Base-by-base conservation (phyloP, 1,139 yeast genomes). In the Hansenula anomala region DNA sequence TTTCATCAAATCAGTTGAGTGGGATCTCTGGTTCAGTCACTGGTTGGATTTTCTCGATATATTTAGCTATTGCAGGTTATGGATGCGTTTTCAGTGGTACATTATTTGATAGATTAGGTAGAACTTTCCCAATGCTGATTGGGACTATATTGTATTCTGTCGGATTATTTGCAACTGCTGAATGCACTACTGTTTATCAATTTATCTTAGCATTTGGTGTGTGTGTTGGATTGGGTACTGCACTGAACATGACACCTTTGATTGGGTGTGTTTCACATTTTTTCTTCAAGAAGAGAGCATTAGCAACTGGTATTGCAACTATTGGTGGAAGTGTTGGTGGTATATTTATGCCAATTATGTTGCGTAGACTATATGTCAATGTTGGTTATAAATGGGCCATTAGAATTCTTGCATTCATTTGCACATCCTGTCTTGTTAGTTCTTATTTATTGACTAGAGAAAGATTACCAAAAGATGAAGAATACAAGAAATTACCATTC, bases 11-110 rank as follows among this genome's bases (percentile, higher is more conserved):
- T 53, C 86, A 80, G 52, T 64, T 82, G 39, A 63, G 63, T 13
- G 49, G 64, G 15, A 70, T 67, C 2, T 63, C 73, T 6, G 64
- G 78, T 6, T 69, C 82, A 2, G 67, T 71, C 8, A 69, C 78
- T 1, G 78, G 88, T 7, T 83, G 90, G 92, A 76, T 84, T 38
- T 81, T 83, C 54, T 78, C 89, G 4, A 61, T 82, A 15, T 80
- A 73, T 51, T 54, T 80, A 28, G 78, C 80, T 16, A 63, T 80
- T 20, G 66, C 78, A 50, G 79, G 77, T 54, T 64, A 78, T 37
- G 75, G 80, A 12, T 75, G 78, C 4, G 73, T 81, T 22, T 57
- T 80, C 26, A 72, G 81, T 28, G 90, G 92, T 0, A 61, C 65
- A 4, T 56, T 60, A 36, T 76, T 76, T 47, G 82, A 76, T 48